Evolutionary conservation across 2,329 filamentous ascomycete species (phyloP).

Genomic region (Aspergillus sp.): DNA sequence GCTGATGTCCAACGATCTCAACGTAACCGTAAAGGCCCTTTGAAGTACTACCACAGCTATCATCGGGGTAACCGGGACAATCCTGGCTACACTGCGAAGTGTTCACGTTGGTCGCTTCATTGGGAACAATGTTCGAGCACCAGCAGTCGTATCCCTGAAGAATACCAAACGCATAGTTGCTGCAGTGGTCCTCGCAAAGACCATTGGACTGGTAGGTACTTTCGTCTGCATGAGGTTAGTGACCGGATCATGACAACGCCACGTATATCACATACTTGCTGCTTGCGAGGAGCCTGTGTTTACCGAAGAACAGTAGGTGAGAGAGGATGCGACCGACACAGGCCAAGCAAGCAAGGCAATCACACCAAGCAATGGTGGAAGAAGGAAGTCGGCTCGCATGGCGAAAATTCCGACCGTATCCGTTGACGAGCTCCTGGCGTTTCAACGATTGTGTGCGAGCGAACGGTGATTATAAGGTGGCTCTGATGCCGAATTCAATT

Average conservation of each 20-base stretch:
- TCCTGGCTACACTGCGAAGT: slow-evolving; percentile 38
- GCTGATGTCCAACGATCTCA: slow-evolving; percentile 34
- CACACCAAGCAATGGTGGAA: slow-evolving; percentile 21
- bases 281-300: slow-evolving; percentile 47
- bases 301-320: slow-evolving; percentile 46
- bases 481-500: neutral
- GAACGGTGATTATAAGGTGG: neutral
- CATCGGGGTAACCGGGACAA: slow-evolving; percentile 52
- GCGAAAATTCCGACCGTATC: neutral
- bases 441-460: neutral
- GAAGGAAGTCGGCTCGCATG: slow-evolving; percentile 27
- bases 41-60: slow-evolving; percentile 47
- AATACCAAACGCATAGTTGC: slow-evolving; percentile 49
- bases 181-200: slow-evolving; percentile 43
- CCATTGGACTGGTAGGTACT: slow-evolving; percentile 51
- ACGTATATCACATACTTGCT: slow-evolving; percentile 35
- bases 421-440: neutral
- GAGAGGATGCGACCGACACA: slow-evolving; percentile 25
- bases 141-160: slow-evolving; percentile 51
- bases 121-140: slow-evolving; percentile 52
- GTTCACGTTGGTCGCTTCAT: slow-evolving; percentile 33
- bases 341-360: slow-evolving; percentile 29
- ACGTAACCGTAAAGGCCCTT: slow-evolving; percentile 49
- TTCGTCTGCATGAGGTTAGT: slow-evolving; percentile 32
- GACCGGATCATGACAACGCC: neutral